Evolutionary conservation across 805 yeast genomes (phyloP).

Genomic region (Kodamaea restingae): DNA sequence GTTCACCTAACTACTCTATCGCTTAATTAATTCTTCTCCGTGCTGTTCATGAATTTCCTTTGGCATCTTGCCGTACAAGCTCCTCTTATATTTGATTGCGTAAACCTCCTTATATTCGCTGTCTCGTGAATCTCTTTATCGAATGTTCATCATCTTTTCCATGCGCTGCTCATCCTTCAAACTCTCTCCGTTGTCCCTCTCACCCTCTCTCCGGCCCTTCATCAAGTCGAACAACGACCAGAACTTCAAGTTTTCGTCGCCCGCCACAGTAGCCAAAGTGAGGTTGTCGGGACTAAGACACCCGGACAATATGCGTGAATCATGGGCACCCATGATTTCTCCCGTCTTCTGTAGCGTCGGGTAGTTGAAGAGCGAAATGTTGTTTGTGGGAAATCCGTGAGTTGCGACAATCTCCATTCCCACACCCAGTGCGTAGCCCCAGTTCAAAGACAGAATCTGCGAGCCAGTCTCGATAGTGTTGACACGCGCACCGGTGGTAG

Average conservation of each 20-base stretch:
- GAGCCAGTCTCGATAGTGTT: constrained; percentile 88
- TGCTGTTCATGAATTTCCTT: no score
- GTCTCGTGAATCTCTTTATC: no score
- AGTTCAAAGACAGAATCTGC: constrained; percentile 87
- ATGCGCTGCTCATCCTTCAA: constrained; percentile 17
- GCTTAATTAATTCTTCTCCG: no score
- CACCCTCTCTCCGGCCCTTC: constrained; percentile 21
- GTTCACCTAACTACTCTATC: no score
- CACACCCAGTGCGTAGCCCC: constrained; percentile 79
- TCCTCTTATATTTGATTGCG: no score
- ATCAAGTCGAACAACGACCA: constrained; percentile 79
- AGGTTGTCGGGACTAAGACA: constrained; percentile 86
- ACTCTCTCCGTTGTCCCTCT: constrained; percentile 10
- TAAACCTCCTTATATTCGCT: no score
- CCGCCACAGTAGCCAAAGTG: constrained; percentile 90
- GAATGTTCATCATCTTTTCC: constrained; percentile 24
- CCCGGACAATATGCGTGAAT: constrained; percentile 77
- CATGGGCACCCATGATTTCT: constrained; percentile 83
- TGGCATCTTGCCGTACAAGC: no score
- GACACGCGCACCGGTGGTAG: constrained; percentile 81
- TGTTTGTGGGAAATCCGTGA: constrained; percentile 89
- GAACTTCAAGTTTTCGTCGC: constrained; percentile 93
- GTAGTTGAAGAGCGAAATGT: constrained; percentile 77
- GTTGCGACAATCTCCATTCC: constrained; percentile 86
- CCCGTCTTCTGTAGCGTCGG: constrained; percentile 86